These are phyloP conservation scores for Sclerotinia minor DNA, from an alignment of 2,329 filamentous ascomycete genomes.

Conservation along the genomic window DNA sequence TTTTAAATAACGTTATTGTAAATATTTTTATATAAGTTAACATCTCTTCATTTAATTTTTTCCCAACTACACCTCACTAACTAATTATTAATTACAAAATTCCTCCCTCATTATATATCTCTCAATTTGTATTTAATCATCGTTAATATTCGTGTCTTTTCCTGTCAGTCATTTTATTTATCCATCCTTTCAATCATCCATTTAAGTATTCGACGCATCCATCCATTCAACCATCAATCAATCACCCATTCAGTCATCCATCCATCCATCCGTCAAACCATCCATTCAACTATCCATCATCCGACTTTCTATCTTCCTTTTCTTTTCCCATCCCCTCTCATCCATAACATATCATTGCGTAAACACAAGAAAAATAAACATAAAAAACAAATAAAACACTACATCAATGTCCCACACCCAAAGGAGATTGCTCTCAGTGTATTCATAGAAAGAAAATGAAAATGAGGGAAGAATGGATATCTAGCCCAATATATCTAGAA, in stretches of 20 bases:
- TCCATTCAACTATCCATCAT: neutral
- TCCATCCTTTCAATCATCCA: neutral
- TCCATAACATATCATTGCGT: neutral
- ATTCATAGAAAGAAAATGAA: neutral
- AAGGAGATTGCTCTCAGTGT: constrained; percentile 11
- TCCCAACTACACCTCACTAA: constrained; percentile 4
- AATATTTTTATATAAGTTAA: too few relatives aligned
- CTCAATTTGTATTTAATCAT: neutral
- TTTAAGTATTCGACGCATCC: too few relatives aligned
- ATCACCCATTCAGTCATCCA: too few relatives aligned
- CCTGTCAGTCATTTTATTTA: neutral
- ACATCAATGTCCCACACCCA: neutral
- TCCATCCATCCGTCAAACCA: neutral
- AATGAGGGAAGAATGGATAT: neutral
- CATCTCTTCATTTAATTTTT: neutral
- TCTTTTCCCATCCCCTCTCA: neutral
- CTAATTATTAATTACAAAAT: neutral
- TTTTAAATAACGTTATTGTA: too few relatives aligned
- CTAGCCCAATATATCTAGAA: neutral
- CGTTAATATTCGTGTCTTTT: neutral
- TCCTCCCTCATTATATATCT: constrained; percentile 5
- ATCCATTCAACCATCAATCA: neutral
- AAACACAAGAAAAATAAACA: neutral
- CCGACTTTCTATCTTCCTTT: neutral
- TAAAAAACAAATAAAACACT: neutral